Evolutionary conservation across 306 rosid genomes (phyloP).

Genomic region (Citrullus colocynthis): DNA sequence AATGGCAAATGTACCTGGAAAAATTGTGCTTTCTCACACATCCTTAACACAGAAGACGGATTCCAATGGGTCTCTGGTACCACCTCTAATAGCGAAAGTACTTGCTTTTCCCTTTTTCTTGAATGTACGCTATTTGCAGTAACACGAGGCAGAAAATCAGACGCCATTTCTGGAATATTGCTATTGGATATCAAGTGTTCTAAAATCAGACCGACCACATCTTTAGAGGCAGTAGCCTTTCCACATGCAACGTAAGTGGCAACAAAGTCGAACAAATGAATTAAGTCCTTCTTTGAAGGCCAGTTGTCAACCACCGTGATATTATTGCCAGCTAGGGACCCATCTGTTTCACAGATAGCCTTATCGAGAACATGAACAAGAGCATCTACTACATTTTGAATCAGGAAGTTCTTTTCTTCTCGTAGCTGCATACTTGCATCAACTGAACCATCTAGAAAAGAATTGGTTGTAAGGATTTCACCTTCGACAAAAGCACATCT

Average conservation of each 20-base stretch:
- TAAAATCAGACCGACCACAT: slow-evolving; percentile 53
- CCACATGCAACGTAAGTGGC: slow-evolving; percentile 65
- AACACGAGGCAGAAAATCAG: slow-evolving; percentile 20
- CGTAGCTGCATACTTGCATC: slow-evolving; percentile 19
- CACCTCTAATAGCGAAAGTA: slow-evolving; percentile 71
- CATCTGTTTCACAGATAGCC: slow-evolving; percentile 31
- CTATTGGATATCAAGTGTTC: slow-evolving; percentile 54
- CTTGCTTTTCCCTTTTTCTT: slow-evolving; percentile 70
- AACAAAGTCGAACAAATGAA: slow-evolving; percentile 63
- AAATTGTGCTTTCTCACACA: slow-evolving; percentile 66
- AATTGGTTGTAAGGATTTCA: slow-evolving; percentile 28
- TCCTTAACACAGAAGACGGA: slow-evolving; percentile 48
- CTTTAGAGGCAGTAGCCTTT: slow-evolving; percentile 57
- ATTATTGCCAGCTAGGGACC: slow-evolving; percentile 22
- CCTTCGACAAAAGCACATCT: slow-evolving; percentile 55
- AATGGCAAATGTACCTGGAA: slow-evolving; percentile 40
- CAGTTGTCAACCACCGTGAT: slow-evolving; percentile 28
- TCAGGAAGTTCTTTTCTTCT: slow-evolving; percentile 27
- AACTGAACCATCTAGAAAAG: slow-evolving; percentile 29
- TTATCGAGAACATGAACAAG: slow-evolving; percentile 47
- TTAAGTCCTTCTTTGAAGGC: slow-evolving; percentile 60
- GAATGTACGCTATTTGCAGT: slow-evolving; percentile 27
- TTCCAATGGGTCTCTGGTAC: slow-evolving; percentile 78
- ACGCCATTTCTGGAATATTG: not conserved
- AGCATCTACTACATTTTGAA: slow-evolving; percentile 65